Base-by-base conservation (phyloP, 1,284 basidiomycete species). In the Schizophyllum commune region DNA sequence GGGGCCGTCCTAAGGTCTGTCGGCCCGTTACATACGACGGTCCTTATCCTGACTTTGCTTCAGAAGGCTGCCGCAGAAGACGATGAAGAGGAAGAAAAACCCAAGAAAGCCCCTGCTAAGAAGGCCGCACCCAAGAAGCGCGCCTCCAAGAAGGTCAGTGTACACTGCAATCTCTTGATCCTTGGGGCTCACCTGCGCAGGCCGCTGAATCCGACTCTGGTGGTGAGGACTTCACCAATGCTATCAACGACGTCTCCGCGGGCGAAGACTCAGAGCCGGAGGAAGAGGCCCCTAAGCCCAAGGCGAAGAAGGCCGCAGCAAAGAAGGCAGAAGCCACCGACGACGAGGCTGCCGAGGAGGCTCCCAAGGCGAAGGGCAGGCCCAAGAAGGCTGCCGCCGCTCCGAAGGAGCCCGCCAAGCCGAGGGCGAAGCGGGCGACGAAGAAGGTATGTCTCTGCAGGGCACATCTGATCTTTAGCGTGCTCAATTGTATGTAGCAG, bases 211-310 rank as follows among this genome's bases (percentile, higher is more conserved):
- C 66, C 20, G 75, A 76, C 1, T 73, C 74, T 58, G 75, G 73
- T 22, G 77, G 70, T 13, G 78, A 79, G 65, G 78, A 79, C 61
- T 77, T 79, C 61, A 70, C 74, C 19, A 75, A 72, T 54, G 77
- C 75, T 22, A 65, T 79, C 13, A 72, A 67, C 0, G 74, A 69
- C 7, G 74, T 78, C 27, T 68, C 72, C 7, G 66, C 60, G 19
- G 69, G 69, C 58, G 70, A 68, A 1, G 74, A 71, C 27, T 75
- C 73, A 39, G 72, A 73, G 5, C 72, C 69, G 1, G 73, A 70
- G 2, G 74, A 74, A 7, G 70, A 72, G 56, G 73, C 74, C 63
- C 68, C 72, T 0, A 74, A 75, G 61, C 77, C 75, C 66, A 75
- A 74, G 62, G 66, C 70, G 5, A 61, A 61, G 55, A 65, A 66